These are phyloP conservation scores for Gossypium lobatum DNA, from an alignment of 441 rosid species.

Conservation along the genomic window DNA sequence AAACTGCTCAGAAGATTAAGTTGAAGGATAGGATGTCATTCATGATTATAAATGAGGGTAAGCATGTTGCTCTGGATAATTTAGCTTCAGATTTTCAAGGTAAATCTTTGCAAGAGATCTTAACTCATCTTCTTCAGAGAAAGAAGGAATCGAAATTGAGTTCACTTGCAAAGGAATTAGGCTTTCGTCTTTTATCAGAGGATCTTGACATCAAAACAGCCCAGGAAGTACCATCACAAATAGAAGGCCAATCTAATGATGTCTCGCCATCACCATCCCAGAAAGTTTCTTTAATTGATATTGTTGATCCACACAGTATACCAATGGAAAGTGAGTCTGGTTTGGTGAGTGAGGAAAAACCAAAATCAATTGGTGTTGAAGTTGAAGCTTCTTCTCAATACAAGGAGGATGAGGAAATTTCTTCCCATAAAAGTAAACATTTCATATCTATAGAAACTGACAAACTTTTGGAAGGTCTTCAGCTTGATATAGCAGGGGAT, in stretches of 20 bases:
- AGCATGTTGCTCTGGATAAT: conserved; percentile 44
- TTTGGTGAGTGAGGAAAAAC: conserved; percentile 24
- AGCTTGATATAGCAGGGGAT: conserved; percentile 25
- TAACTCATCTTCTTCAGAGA: conserved; percentile 55
- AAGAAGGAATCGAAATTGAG: conserved; percentile 60
- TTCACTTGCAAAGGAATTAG: conserved; percentile 75
- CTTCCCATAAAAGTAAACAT: conserved; percentile 25
- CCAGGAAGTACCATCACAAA: conserved; percentile 32
- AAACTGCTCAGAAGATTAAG: conserved; percentile 38
- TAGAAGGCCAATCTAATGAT: conserved; percentile 37
- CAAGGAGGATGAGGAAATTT: conserved; percentile 30
- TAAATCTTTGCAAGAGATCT: conserved; percentile 68
- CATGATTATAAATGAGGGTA: conserved; percentile 63
- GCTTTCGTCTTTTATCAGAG: conserved; percentile 80
- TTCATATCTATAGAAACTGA: conserved; percentile 27
- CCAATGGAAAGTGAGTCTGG: conserved; percentile 22
- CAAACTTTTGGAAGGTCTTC: conserved; percentile 25
- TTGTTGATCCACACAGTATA: conserved; percentile 23
- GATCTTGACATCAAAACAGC: conserved; percentile 52
- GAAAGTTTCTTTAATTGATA: conserved; percentile 28
- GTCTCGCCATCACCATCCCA: conserved; percentile 28
- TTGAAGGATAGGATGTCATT: conserved; percentile 65
- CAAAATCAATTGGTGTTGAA: conserved; percentile 23
- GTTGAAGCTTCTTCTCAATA: conserved; percentile 27
- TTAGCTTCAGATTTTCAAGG: conserved; percentile 52